These are phyloP conservation scores for Trichoderma gracile DNA, from an alignment of 2,329 filamentous ascomycete genomes.

Conservation along the genomic window DNA sequence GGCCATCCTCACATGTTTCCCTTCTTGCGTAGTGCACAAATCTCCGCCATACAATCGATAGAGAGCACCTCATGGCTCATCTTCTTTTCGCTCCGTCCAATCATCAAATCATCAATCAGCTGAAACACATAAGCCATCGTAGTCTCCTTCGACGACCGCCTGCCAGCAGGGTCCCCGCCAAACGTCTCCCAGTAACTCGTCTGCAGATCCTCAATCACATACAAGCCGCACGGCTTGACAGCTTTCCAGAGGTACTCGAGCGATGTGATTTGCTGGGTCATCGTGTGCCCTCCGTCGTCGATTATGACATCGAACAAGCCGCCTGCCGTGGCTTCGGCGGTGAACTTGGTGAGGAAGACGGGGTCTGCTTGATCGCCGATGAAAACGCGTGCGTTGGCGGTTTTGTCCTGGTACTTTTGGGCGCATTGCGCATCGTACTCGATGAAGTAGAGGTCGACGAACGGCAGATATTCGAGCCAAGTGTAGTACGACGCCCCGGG, in stretches of 20 bases:
- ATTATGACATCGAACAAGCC: constrained; percentile 43
- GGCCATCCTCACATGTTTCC: not conserved
- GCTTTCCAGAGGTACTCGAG: constrained; percentile 41
- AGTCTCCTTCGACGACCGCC: constrained; percentile 31
- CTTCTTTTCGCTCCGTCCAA: constrained; percentile 27
- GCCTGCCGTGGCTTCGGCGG: constrained; percentile 36
- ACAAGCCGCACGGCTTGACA: constrained; percentile 41
- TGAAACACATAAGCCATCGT: constrained; percentile 35
- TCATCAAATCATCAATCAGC: constrained; percentile 34
- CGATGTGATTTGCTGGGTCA: constrained; percentile 42
- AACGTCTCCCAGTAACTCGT: constrained; percentile 34
- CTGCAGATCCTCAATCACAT: constrained; percentile 41
- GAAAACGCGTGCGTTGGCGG: constrained; percentile 41
- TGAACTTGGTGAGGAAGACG: constrained; percentile 40
- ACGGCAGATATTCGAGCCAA: constrained; percentile 44
- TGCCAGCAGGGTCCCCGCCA: constrained; percentile 32
- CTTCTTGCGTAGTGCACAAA: constrained; percentile 36
- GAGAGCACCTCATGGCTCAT: constrained; percentile 33
- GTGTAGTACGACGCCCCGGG: constrained; percentile 44
- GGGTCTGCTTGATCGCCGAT: constrained; percentile 44
- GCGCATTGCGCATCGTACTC: constrained; percentile 43
- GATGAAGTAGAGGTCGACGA: constrained; percentile 46
- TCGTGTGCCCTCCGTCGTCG: constrained; percentile 43
- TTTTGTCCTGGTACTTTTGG: constrained; percentile 39
- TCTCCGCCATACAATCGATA: constrained; percentile 36